Conservation (phyloP, 805 yeast genomes). For the Starmerella kuoi region DNA sequence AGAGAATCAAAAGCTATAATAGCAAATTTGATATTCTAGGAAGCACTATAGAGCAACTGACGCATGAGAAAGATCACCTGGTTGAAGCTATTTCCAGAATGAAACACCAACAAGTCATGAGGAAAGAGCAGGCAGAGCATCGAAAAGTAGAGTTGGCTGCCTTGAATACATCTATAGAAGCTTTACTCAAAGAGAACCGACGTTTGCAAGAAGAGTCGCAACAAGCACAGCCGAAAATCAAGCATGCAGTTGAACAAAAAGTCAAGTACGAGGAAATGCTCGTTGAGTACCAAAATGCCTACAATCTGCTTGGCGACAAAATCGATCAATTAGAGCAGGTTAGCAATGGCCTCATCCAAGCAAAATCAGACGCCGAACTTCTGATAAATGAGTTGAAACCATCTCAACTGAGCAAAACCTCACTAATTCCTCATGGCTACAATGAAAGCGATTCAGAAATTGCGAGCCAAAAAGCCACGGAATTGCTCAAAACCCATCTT, state of each 20-base stretch:
- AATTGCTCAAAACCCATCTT: too few species aligned
- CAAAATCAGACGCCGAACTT: not conserved
- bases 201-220: not conserved
- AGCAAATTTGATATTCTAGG: not conserved
- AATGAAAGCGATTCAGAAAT: too few species aligned
- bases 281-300: constrained; percentile 2
- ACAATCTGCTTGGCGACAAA: not conserved
- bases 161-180: not conserved
- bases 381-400: constrained; percentile 1
- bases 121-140: not conserved
- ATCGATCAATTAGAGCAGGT: not conserved
- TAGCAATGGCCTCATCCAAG: not conserved
- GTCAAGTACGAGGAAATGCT: not conserved
- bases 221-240: not conserved
- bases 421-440: not conserved
- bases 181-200: not conserved
- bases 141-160: not conserved
- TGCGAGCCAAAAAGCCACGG: too few species aligned
- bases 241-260: not conserved
- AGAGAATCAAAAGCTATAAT: not conserved
- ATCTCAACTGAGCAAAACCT: not conserved
- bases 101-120: not conserved
- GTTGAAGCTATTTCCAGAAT: not conserved
- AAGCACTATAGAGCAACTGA: not conserved
- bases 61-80: not conserved